Conservation (phyloP, 176 grass and related monocot species). For the Hyparrhenia diplandra region DNA sequence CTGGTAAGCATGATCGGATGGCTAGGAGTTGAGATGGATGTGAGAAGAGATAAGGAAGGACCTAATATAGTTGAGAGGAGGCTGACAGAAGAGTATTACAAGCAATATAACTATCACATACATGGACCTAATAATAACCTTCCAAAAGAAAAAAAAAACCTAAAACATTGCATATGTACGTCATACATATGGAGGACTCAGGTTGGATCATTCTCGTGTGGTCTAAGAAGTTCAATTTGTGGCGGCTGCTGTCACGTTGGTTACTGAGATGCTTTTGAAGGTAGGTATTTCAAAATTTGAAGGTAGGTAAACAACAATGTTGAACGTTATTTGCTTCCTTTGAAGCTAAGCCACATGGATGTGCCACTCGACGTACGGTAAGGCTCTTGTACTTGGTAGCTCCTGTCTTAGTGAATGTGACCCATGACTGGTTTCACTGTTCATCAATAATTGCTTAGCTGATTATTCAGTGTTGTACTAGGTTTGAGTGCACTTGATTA, state of each 20-base stretch:
- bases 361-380: neutral
- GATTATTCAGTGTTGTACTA: neutral
- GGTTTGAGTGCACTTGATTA: neutral
- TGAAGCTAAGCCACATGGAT: slow-evolving; percentile 23
- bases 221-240: neutral
- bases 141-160: no score
- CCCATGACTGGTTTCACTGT: neutral
- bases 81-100: no score
- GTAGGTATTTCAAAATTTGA: slow-evolving; percentile 23
- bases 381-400: neutral
- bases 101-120: no score
- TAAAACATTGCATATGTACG: no score
- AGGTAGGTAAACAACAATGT: slow-evolving; percentile 13
- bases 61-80: no score
- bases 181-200: no score
- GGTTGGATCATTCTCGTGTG: no score
- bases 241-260: neutral
- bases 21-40: no score
- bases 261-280: slow-evolving; percentile 24
- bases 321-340: neutral
- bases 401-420: neutral
- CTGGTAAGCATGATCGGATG: no score
- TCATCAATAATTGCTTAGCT: neutral
- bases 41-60: no score
- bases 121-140: no score